Conservation (phyloP, 2,329 filamentous ascomycete genomes). For the Cucurbitaria berberidis region DNA sequence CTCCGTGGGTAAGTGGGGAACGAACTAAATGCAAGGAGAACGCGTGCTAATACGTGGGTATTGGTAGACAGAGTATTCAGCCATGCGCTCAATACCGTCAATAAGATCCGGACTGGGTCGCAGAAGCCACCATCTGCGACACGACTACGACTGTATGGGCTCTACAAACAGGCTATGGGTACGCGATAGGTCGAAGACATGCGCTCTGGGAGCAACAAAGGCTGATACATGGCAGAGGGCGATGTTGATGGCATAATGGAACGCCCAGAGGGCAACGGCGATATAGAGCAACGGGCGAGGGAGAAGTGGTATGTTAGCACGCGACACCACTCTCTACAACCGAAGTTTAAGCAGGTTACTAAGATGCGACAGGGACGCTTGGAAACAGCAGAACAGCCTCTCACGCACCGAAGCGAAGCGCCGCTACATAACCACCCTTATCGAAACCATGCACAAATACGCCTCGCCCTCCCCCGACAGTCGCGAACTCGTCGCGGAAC, state of each 20-base stretch:
- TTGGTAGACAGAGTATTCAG: slow-evolving; percentile 91
- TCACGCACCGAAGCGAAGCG: slow-evolving; percentile 92
- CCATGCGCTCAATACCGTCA: slow-evolving; percentile 97
- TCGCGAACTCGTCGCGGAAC: slow-evolving; percentile 83
- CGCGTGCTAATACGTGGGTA: slow-evolving; percentile 4
- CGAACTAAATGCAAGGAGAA: neutral
- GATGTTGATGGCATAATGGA: slow-evolving; percentile 95
- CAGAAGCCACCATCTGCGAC: slow-evolving; percentile 84
- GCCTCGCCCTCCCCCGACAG: slow-evolving; percentile 85
- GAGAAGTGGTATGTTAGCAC: slow-evolving; percentile 68
- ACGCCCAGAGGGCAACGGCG: slow-evolving; percentile 65
- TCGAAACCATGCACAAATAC: slow-evolving; percentile 96
- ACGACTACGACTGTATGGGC: slow-evolving; percentile 89
- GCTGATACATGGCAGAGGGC: slow-evolving; percentile 66
- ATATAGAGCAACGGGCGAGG: slow-evolving; percentile 61
- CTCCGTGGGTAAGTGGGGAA: slow-evolving; percentile 43
- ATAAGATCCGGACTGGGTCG: slow-evolving; percentile 94
- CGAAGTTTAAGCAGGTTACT: neutral
- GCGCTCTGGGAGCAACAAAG: neutral
- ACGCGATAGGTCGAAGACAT: slow-evolving; percentile 22
- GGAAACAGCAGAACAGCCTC: slow-evolving; percentile 85
- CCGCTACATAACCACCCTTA: slow-evolving; percentile 89
- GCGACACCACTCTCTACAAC: slow-evolving; percentile 12
- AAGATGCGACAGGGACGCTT: slow-evolving; percentile 72
- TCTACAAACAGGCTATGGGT: slow-evolving; percentile 98